Evolutionary conservation across 1,284 basidiomycete genomes (phyloP).

Genomic region (Pseudozyma hubeiensis): DNA sequence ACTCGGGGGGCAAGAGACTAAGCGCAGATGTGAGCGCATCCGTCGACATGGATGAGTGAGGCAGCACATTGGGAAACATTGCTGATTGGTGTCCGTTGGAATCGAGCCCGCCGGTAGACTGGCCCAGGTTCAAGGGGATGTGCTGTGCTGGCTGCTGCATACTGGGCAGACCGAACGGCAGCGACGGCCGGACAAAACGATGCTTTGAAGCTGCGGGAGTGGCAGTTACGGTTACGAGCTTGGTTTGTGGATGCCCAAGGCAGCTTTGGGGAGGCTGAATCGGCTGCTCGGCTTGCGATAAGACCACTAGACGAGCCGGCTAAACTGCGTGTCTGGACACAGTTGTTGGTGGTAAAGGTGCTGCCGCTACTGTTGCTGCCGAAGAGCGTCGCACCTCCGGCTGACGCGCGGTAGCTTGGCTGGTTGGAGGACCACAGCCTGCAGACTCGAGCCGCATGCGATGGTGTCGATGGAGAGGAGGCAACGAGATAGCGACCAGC

Average conservation of each 20-base stretch:
- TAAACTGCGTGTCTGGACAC: not conserved
- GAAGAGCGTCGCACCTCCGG: slow-evolving; percentile 28
- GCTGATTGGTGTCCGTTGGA: slow-evolving; percentile 18
- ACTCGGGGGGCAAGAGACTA: slow-evolving; percentile 27
- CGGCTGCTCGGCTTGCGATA: not conserved
- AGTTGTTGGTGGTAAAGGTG: slow-evolving; percentile 1
- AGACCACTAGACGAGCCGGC: not conserved
- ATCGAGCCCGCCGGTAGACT: slow-evolving; percentile 10
- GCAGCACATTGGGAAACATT: slow-evolving; percentile 23
- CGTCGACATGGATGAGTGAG: slow-evolving; percentile 17
- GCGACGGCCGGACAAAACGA: not conserved
- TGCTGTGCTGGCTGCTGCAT: slow-evolving; percentile 42
- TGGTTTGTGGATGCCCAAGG: too few relatives aligned
- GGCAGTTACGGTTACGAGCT: too few relatives aligned
- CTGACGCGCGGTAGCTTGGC: slow-evolving; percentile 32
- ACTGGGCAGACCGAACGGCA: not conserved
- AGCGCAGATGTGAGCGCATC: slow-evolving; percentile 39
- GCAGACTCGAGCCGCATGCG: slow-evolving; percentile 23
- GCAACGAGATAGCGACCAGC: slow-evolving; percentile 1
- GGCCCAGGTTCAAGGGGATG: slow-evolving; percentile 33
- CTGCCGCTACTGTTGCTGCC: slow-evolving; percentile 17
- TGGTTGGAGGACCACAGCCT: slow-evolving; percentile 27
- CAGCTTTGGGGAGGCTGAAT: not conserved
- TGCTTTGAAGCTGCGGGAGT: not conserved
- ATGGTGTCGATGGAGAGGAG: slow-evolving; percentile 6